Evolutionary conservation across 1,139 yeast genomes (phyloP), one percentile per base, ranked within the genome.

Genomic region (Yamadazyma diddensiae): DNA sequence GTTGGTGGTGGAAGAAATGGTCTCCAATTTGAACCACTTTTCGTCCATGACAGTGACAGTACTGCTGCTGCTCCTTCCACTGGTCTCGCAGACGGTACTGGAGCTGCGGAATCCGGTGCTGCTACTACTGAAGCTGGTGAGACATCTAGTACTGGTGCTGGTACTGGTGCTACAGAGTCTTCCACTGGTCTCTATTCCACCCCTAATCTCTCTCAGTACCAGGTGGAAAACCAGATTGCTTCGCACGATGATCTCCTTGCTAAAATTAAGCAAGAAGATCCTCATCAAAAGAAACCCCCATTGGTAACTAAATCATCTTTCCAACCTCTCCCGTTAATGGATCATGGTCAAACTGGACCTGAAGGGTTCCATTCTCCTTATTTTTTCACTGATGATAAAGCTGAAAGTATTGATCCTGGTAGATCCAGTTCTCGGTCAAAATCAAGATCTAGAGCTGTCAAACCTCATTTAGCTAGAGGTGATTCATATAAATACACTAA

Each of bases 401-500:
- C 65, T 12, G 46, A 54, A 24, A 54, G 59, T n/a, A 48, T 53
- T 27, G 50, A 50, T 31, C 48, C 53, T 27, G 49, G 49, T 30
- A 36, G 48, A 24, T 53, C 42, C 5, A 47, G 60, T 35, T 52
- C 62, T 6, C 34, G 51, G 28, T 56, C 59, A 3, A 46, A 59
- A 33, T 57, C 70, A 3, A 50, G 64, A 22, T 49, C 67, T 3
- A 49, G 59, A 3, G 21, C 25, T 20, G 41, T 48, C 11, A 63
- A 55, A 43, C 81, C 83, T 3, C 82, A 78, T 52, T 64, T 79
- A 49, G 84, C 84, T 6, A 65, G 81, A 40, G 85, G 85, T 28
- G 84, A 78, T 44, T 74, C 82, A 1, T 78, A 77, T 50, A 78
- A 76, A 47, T 70, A 69, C 47, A 62, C 69, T 21, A 63, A 61